Percentiles rank a stretch among this genome's conserved stretches.
These are phyloP conservation scores for Ilyonectria robusta DNA, from an alignment of 2,329 filamentous ascomycete species.

Conservation along the genomic window DNA sequence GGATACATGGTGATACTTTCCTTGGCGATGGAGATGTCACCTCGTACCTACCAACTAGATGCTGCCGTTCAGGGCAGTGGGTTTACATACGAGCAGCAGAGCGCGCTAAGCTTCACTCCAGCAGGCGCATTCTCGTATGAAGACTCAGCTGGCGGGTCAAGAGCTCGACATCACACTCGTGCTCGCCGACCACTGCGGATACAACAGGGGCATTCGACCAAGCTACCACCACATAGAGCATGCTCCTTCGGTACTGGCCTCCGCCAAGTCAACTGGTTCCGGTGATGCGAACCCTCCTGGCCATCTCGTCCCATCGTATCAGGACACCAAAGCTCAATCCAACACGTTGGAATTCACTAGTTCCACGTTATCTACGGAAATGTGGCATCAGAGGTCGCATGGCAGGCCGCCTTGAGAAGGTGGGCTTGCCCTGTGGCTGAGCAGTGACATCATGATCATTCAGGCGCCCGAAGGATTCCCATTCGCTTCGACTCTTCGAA, in stretches of 20 bases:
- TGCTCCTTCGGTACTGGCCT: constrained; percentile 42
- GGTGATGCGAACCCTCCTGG: constrained; percentile 22
- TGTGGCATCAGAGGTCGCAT: constrained; percentile 30
- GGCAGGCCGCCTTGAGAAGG: constrained; percentile 35
- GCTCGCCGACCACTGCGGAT: background rate
- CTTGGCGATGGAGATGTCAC: constrained; percentile 2
- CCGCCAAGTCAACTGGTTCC: constrained; percentile 37
- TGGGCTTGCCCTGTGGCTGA: constrained; percentile 36
- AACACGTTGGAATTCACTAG: constrained; percentile 29
- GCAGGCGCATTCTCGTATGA: background rate
- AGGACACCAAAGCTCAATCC: constrained; percentile 36
- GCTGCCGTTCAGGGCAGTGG: background rate
- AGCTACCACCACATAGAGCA: constrained; percentile 12
- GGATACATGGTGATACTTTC: constrained; percentile 1
- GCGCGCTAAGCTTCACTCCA: background rate
- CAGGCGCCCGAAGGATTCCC: constrained; percentile 31
- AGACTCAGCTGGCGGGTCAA: background rate
- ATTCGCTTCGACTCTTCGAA: constrained; percentile 35
- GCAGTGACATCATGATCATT: constrained; percentile 42
- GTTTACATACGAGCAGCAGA: background rate
- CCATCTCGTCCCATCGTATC: constrained; percentile 32
- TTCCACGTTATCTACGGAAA: constrained; percentile 27
- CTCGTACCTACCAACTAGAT: background rate
- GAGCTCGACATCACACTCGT: constrained; percentile 7
- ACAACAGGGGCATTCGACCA: constrained; percentile 16